phyloP scores from a whole-genome alignment of 768 basidiomycete genomes.

The Psilocybe cubensis region DNA sequence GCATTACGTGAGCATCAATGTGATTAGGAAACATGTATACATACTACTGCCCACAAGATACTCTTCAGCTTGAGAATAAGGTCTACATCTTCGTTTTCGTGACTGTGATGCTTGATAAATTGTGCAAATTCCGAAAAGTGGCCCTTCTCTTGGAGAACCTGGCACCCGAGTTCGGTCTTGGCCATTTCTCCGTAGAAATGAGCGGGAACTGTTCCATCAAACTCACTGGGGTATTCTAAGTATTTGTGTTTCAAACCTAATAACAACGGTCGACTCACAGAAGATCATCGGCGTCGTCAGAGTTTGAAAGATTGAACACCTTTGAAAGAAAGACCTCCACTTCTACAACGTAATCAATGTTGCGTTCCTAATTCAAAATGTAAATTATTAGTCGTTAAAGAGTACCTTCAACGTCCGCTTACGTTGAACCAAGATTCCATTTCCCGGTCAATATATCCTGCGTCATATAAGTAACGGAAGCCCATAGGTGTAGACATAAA shows the following conservation, averaged over 20 bases:
- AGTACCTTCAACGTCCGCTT: conserved; percentile 25
- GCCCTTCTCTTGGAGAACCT: conserved; percentile 86
- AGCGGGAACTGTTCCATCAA: conserved; percentile 87
- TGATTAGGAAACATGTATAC: conserved; percentile 30
- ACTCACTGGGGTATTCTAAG: conserved; percentile 47
- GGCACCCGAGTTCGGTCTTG: conserved; percentile 94
- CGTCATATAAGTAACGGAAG: conserved; percentile 89
- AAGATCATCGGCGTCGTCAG: conserved; percentile 69
- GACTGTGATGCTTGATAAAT: conserved; percentile 85
- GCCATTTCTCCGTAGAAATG: conserved; percentile 99
- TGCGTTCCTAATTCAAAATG: conserved; percentile 73
- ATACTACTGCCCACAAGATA: conserved; percentile 94
- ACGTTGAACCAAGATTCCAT: conserved; percentile 98
- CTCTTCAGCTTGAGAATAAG: conserved; percentile 92
- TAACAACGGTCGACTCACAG: conserved; percentile 40
- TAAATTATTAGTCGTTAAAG: background rate
- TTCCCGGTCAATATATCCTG: conserved; percentile 91
- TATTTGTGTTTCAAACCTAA: background rate
- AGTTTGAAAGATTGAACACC: conserved; percentile 60
- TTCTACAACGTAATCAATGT: conserved; percentile 90
- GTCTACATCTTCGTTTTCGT: conserved; percentile 82
- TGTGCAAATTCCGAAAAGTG: conserved; percentile 92
- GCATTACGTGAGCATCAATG: background rate
- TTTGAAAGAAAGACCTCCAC: conserved; percentile 91
- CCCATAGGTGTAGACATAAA: conserved; percentile 95